phyloP scores from a whole-genome alignment of 2,329 filamentous ascomycete genomes.

The Monosporascus sp. region DNA sequence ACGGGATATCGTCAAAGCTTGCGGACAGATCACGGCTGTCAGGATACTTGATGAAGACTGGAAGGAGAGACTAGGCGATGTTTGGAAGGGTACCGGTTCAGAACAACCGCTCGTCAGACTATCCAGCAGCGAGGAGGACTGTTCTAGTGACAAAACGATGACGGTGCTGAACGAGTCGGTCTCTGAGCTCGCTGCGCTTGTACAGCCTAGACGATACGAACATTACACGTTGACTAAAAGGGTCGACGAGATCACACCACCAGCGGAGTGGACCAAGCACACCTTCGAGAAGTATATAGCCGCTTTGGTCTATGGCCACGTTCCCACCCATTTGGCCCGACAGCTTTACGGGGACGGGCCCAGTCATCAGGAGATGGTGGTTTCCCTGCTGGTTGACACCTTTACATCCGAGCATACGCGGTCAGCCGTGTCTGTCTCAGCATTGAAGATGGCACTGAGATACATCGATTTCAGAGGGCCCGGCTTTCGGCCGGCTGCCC shows the following conservation, averaged over 20 bases:
- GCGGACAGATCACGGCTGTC: slow-evolving; percentile 19
- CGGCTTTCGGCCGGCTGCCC: slow-evolving; percentile 16
- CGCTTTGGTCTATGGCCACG: slow-evolving; percentile 16
- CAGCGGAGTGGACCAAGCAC: slow-evolving; percentile 19
- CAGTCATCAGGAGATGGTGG: slow-evolving; percentile 22
- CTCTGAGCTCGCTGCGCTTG: neutral
- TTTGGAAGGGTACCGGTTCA: slow-evolving; percentile 6
- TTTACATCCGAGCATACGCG: slow-evolving; percentile 19
- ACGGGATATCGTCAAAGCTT: slow-evolving; percentile 17
- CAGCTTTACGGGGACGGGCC: slow-evolving; percentile 16
- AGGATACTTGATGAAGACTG: slow-evolving; percentile 14
- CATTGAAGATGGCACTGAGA: slow-evolving; percentile 22
- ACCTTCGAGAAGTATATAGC: slow-evolving; percentile 24
- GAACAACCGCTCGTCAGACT: slow-evolving; percentile 8
- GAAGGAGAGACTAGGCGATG: slow-evolving; percentile 9
- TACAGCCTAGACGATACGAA: slow-evolving; percentile 5
- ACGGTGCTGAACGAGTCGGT: slow-evolving; percentile 11
- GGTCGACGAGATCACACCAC: slow-evolving; percentile 19
- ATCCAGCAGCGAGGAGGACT: slow-evolving; percentile 7
- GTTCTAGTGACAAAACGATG: slow-evolving; percentile 11
- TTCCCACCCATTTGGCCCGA: slow-evolving; percentile 16
- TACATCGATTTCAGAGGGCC: slow-evolving; percentile 15
- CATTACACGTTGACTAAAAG: slow-evolving; percentile 13
- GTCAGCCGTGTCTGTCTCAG: slow-evolving; percentile 14
- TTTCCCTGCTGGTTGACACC: slow-evolving; percentile 15